Conservation (phyloP, 1,284 basidiomycete genomes). For the Cutaneotrichosporon cyanovorans region DNA sequence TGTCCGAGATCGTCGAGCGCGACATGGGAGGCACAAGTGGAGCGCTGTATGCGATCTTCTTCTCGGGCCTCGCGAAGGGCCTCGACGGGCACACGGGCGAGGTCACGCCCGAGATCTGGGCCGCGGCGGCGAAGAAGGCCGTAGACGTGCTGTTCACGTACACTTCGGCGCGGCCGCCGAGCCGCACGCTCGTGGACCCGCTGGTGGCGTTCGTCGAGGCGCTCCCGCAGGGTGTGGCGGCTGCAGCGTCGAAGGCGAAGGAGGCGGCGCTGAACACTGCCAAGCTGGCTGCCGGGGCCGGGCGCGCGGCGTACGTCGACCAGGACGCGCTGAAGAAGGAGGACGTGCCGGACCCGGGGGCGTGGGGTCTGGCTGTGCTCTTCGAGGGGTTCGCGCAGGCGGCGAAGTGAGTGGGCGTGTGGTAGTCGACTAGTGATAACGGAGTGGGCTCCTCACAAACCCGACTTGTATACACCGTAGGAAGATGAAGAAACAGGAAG, state of each 20-base stretch:
- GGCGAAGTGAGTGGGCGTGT: constrained; percentile 1
- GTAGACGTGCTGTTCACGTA: constrained; percentile 71
- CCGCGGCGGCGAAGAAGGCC: constrained; percentile 55
- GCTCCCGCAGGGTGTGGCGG: constrained; percentile 48
- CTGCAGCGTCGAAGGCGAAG: constrained; percentile 58
- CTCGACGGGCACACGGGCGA: constrained; percentile 27
- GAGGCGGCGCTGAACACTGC: constrained; percentile 65
- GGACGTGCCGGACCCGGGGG: constrained; percentile 76
- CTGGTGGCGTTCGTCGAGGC: constrained; percentile 68
- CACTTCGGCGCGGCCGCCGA: constrained; percentile 79
- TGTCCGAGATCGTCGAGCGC: constrained; percentile 62
- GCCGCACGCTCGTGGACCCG: constrained; percentile 84
- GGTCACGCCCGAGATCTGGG: constrained; percentile 57
- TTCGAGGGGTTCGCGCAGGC: constrained; percentile 51
- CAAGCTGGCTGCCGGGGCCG: constrained; percentile 73
- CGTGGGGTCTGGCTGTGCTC: constrained; percentile 77
- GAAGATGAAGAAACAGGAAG: no score
- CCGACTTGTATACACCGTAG: no score
- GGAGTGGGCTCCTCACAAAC: no score
- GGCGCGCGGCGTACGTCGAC: constrained; percentile 81
- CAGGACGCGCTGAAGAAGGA: constrained; percentile 61
- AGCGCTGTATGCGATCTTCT: constrained; percentile 86
- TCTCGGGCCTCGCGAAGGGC: constrained; percentile 59
- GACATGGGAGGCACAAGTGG: constrained; percentile 90
- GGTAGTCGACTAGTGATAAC: not conserved